phyloP scores from a whole-genome alignment of 2,329 filamentous ascomycete species.

The Penicillium sp. region DNA sequence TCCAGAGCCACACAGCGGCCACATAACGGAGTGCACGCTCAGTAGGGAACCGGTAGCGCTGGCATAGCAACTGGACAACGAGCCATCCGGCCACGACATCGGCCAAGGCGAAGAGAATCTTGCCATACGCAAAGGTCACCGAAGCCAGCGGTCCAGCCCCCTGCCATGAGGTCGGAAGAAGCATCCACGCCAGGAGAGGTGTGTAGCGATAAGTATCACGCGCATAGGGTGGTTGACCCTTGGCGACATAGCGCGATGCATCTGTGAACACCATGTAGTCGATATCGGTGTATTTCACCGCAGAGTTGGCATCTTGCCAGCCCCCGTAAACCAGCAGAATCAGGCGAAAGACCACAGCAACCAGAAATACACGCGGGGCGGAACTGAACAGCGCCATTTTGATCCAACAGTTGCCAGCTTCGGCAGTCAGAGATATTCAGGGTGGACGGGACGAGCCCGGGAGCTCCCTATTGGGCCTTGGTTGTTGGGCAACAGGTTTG shows the following conservation, averaged over 20 bases:
- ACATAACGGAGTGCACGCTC: slow-evolving; percentile 66
- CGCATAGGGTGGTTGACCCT: slow-evolving; percentile 74
- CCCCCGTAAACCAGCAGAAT: slow-evolving; percentile 82
- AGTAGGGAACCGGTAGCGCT: slow-evolving; percentile 49
- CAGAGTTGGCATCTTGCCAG: slow-evolving; percentile 88
- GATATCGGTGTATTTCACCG: slow-evolving; percentile 97
- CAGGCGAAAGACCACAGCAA: slow-evolving; percentile 63
- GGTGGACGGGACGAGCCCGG: neutral
- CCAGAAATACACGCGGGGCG: slow-evolving; percentile 35
- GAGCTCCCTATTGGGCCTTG: slow-evolving; percentile 3
- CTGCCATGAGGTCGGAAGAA: slow-evolving; percentile 72
- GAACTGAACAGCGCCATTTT: slow-evolving; percentile 35
- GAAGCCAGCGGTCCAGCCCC: slow-evolving; percentile 26
- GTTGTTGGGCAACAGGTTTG: neutral
- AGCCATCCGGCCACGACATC: slow-evolving; percentile 86
- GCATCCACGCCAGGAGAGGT: slow-evolving; percentile 85
- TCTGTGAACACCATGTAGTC: slow-evolving; percentile 99
- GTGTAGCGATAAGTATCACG: slow-evolving; percentile 97
- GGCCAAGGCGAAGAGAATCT: slow-evolving; percentile 78
- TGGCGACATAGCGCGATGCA: slow-evolving; percentile 74
- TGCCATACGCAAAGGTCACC: slow-evolving; percentile 71
- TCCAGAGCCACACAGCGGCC: slow-evolving; percentile 87
- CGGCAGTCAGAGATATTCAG: neutral
- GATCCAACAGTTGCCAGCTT: neutral
- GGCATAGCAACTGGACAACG: slow-evolving; percentile 59